Base-by-base conservation (phyloP, 1,284 basidiomycete genomes). In the Psilocybe mexicana region DNA sequence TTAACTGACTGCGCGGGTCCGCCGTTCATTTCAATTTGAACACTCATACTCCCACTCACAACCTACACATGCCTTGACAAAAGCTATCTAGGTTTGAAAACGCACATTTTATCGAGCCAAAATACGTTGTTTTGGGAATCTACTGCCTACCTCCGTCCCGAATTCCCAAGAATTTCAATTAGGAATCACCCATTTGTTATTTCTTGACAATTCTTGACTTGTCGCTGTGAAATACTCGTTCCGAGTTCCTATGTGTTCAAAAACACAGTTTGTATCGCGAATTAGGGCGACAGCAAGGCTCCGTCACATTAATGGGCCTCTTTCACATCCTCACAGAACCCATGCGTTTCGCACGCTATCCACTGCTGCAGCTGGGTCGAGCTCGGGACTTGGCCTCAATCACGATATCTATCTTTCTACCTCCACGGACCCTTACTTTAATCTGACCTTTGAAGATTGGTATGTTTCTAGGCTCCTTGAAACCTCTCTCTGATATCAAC, bases 401-500 rank as follows among this genome's bases (percentile, higher is more conserved):
- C 79, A 82, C 65, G 81, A 84, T 1, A 84, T 96, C 43, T 96
- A 93, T 71, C 76, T 96, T 14, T 98, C 95, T 0, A 79, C 79
- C 18, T 94, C 94, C 11, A 85, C 83, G 0, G 84, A 95, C 68
- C 94, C 96, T 0, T 94, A 90, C 74, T 97, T 98, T 76, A 98
- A 99, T 72, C 83, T 99, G 33, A 87, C 92, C 0, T 85, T 94
- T 53, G 96, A 99, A 72, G 95, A 98, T 72, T 96, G 94, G 94
- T 94, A 40, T 60, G 85, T 70, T 12, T 40, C 4, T 40, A 24
- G 38, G 52, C 64, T 38, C 30, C 52, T 55, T 51, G 24, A 38
- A 45, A n/a, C 38, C 28, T 36, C 28, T 25, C 25, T n/a, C n/a
- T 36, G 46, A 45, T 49, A 52, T 58, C 36, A 36, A 36, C 44